Evolutionary conservation across 106 monocot species (phyloP), one percentile per base, ranked within the genome.

Genomic region (Phalaenopsis equestris): DNA sequence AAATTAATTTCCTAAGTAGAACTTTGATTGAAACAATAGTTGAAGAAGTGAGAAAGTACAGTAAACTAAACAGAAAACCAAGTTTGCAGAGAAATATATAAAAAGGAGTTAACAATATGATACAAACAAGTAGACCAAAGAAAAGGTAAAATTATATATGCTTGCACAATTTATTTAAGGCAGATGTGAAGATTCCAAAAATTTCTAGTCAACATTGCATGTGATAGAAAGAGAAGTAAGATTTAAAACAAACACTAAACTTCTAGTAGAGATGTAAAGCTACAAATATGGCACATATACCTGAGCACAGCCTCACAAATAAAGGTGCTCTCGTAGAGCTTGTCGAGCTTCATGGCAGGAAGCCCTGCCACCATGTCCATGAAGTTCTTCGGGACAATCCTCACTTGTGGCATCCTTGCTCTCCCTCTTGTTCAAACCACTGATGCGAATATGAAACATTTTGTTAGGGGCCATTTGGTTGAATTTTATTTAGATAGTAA

Each of bases 291-390:
- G n/a, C 5, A 73, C 8, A 6, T 10, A 17, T 43, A 95, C 99
- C 99, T 91, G 79, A 95, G 87, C 56, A 99, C 84, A 46, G 99
- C 95, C 82, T 99, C 91, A 68, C 99, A 99, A 55, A 99, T 99
- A 88, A 99, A 95, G 81, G 83, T 67, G 86, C 86, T 95, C 75
- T 99, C 95, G 79, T 99, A 99, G 52, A 99, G 93, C 81, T 85
- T 89, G 80, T 99, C 95, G 17, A 99, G 93, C 86, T 93, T 93
- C 75, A 86, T 61, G 61, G 99, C 90, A 0, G 99, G 94, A 56
- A 99, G 77, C n/a, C 90, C 95, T 18, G 99, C 95, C 88, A 99
- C 99, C 99, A 95, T 91, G 85, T 99, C 99, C 99, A 99, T 99
- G 81, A 99, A 99, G 73, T 99, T 95, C 83, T 83, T 89, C 72